phyloP scores from a whole-genome alignment of 345 rosid species.

The Salix suchowensis region DNA sequence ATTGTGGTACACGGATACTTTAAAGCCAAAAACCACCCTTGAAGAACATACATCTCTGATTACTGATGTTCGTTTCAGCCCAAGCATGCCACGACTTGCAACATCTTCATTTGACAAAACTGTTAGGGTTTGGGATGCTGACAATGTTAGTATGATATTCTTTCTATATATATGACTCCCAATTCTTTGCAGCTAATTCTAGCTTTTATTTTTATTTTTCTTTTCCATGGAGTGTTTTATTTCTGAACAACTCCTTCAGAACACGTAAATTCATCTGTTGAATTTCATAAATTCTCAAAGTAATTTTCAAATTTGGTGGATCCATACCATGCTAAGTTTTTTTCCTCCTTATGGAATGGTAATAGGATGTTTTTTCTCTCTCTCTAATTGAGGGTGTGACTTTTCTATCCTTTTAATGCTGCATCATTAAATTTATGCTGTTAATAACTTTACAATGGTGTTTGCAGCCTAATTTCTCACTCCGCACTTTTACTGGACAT shows the following conservation, averaged over 20 bases:
- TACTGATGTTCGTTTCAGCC: slow-evolving; percentile 94
- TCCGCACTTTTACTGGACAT: slow-evolving; percentile 82
- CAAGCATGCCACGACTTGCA: slow-evolving; percentile 82
- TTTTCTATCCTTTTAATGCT: not conserved
- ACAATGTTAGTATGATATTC: slow-evolving; percentile 53
- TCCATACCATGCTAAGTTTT: not conserved
- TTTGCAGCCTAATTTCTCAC: slow-evolving; percentile 81
- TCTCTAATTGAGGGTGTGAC: not conserved
- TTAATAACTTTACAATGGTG: slow-evolving; percentile 3
- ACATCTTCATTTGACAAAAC: slow-evolving; percentile 96
- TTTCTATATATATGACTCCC: not conserved
- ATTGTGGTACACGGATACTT: slow-evolving; percentile 68
- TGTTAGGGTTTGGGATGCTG: slow-evolving; percentile 98
- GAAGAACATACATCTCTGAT: slow-evolving; percentile 79
- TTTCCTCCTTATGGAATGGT: not conserved
- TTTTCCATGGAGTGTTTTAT: not conserved
- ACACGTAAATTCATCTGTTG: not conserved
- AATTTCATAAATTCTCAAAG: not conserved
- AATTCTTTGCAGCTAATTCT: not conserved
- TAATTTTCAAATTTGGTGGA: not conserved
- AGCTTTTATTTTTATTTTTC: not conserved
- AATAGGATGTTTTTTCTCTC: not conserved
- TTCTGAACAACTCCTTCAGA: not conserved
- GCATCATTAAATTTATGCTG: not conserved
- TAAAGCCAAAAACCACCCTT: slow-evolving; percentile 66